phyloP scores from a whole-genome alignment of 2,329 filamentous ascomycete species.

The Trichophyton mentagrophytes region DNA sequence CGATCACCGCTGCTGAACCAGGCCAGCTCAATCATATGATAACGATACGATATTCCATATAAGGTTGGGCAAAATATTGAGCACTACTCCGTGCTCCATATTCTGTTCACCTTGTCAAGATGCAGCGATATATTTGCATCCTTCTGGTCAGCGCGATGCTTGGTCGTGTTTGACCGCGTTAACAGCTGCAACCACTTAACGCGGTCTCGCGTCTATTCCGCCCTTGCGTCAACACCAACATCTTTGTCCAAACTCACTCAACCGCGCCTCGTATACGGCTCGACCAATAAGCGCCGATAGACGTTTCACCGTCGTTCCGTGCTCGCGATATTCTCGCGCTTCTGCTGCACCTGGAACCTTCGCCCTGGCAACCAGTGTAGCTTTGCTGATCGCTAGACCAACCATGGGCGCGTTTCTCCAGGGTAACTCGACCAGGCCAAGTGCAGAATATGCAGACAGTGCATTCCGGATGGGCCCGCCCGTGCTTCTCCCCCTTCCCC shows the following conservation, averaged over 20 bases:
- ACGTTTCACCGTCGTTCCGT: background rate
- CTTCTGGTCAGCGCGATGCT: background rate
- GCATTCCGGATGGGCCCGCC: background rate
- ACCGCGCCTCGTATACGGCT: background rate
- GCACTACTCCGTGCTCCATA: no score
- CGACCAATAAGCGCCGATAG: background rate
- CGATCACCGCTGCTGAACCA: no score
- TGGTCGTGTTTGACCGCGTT: background rate
- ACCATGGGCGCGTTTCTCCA: background rate
- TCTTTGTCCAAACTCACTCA: background rate
- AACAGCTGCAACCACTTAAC: background rate
- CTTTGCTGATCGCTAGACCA: background rate
- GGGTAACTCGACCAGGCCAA: background rate
- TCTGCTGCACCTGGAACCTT: background rate
- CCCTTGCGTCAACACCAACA: background rate
- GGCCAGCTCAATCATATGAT: no score
- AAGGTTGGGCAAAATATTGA: no score
- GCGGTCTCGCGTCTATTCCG: constrained; percentile 2
- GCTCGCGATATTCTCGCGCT: constrained; percentile 2
- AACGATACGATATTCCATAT: no score
- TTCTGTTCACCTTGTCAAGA: background rate
- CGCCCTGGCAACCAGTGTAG: constrained; percentile 1
- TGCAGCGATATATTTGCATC: background rate
- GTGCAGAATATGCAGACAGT: background rate
- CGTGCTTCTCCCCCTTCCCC: background rate